Conservation (phyloP, 1,284 basidiomycete genomes). For the Phlebopus sp. region DNA sequence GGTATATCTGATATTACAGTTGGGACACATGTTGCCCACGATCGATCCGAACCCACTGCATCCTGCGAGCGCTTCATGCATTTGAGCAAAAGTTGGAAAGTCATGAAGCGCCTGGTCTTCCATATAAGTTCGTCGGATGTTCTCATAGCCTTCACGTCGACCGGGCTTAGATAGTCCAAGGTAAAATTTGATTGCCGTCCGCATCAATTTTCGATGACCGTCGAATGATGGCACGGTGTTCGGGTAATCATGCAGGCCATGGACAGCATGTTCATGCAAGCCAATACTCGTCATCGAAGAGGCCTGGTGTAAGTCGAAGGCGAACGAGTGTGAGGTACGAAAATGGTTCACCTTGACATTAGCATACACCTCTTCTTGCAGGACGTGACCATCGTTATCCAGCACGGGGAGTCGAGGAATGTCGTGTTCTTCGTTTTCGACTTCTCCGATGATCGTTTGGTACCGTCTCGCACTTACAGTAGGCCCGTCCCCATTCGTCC, state of each 20-base stretch:
- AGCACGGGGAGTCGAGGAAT: background rate
- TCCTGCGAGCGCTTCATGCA: too few relatives aligned
- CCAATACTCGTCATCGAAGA: background rate
- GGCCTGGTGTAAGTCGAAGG: background rate
- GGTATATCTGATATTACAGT: too few relatives aligned
- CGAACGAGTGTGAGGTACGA: background rate
- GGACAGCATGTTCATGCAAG: background rate
- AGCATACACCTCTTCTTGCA: slow-evolving; percentile 1
- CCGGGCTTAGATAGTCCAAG: background rate
- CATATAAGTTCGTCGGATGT: background rate
- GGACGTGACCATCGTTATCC: background rate
- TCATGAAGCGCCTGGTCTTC: background rate
- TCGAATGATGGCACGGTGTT: background rate
- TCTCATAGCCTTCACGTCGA: background rate
- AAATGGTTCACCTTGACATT: slow-evolving; percentile 1
- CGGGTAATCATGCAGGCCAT: background rate
- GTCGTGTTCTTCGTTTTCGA: background rate
- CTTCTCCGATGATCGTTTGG: background rate
- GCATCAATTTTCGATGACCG: background rate
- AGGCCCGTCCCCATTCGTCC: too few relatives aligned
- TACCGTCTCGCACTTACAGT: background rate
- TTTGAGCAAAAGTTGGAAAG: background rate
- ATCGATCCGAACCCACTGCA: too few relatives aligned
- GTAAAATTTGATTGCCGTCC: background rate
- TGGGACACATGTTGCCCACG: too few relatives aligned